Conservation (phyloP, 345 rosid genomes). For the Boechera divaricarpa region DNA sequence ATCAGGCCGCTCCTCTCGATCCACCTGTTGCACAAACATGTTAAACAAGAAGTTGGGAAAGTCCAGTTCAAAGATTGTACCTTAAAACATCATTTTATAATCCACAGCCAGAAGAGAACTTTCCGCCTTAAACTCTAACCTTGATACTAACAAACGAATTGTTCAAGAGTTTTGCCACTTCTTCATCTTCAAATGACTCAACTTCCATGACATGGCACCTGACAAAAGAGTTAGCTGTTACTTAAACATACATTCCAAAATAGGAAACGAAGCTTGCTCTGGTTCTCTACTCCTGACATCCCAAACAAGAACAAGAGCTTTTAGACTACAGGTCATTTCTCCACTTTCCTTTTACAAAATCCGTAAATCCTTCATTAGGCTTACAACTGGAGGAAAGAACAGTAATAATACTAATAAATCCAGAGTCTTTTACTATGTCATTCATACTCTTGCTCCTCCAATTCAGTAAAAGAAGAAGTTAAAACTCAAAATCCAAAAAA, state of each 20-base stretch:
- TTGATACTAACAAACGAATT: constrained; percentile 83
- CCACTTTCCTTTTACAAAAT: not conserved
- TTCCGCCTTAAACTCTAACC: constrained; percentile 49
- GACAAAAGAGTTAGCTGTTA: constrained; percentile 16
- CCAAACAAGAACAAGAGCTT: not conserved
- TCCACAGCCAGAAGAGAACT: not conserved
- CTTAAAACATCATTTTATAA: not conserved
- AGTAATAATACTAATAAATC: not conserved
- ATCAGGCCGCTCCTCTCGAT: constrained; percentile 96
- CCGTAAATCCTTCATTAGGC: not conserved
- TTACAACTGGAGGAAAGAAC: not conserved
- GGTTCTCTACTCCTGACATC: not conserved
- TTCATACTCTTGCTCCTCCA: not conserved
- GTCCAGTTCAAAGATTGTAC: constrained; percentile 12
- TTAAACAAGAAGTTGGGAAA: constrained; percentile 30
- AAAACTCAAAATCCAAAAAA: not conserved
- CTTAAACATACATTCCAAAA: constrained; percentile 10
- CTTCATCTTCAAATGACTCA: constrained; percentile 88
- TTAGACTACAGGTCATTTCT: not conserved
- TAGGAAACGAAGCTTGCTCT: not conserved
- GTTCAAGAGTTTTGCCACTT: constrained; percentile 76
- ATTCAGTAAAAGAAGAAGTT: not conserved
- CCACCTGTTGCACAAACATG: constrained; percentile 63
- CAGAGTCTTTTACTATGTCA: not conserved
- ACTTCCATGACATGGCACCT: constrained; percentile 99